Percentiles rank a stretch among this genome's conserved stretches.
phyloP scores from a whole-genome alignment of 2,329 filamentous ascomycete species.

The Colletotrichum trifolii region DNA sequence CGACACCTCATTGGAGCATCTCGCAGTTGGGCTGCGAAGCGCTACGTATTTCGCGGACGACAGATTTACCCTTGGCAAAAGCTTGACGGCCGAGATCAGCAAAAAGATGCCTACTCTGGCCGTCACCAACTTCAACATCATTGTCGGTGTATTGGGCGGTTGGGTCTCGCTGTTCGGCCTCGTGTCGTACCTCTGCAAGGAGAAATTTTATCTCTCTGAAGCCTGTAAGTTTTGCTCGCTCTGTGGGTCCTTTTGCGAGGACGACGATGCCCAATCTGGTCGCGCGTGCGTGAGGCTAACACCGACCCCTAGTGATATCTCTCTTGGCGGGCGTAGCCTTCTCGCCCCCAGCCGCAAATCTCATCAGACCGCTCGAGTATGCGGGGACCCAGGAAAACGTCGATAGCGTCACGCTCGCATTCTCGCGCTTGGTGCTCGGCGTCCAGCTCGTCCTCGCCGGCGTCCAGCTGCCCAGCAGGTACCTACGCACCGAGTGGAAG shows the following conservation, averaged over 20 bases:
- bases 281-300: slow-evolving; percentile 18
- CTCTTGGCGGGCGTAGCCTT: slow-evolving; percentile 82
- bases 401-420: slow-evolving; percentile 80
- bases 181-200: slow-evolving; percentile 89
- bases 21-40: slow-evolving; percentile 9
- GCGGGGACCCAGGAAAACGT: slow-evolving; percentile 69
- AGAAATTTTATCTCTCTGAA: slow-evolving; percentile 91
- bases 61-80: slow-evolving; percentile 31
- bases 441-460: slow-evolving; percentile 91
- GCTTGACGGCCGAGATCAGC: slow-evolving; percentile 30
- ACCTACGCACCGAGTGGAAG: slow-evolving; percentile 82
- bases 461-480: slow-evolving; percentile 86
- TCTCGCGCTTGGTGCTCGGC: slow-evolving; percentile 86
- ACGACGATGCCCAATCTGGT: slow-evolving; percentile 10
- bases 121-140: slow-evolving; percentile 76
- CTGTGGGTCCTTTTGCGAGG: background rate
- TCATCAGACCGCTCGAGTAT: slow-evolving; percentile 81
- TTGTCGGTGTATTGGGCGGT: slow-evolving; percentile 82
- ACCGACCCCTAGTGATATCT: slow-evolving; percentile 76
- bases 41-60: slow-evolving; percentile 9
- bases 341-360: slow-evolving; percentile 80
- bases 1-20: slow-evolving; percentile 22
- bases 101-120: slow-evolving; percentile 54
- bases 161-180: slow-evolving; percentile 92
- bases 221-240: slow-evolving; percentile 69